These are phyloP conservation scores for Trifolium dubium DNA, from an alignment of 306 rosid genomes.

Conservation along the genomic window DNA sequence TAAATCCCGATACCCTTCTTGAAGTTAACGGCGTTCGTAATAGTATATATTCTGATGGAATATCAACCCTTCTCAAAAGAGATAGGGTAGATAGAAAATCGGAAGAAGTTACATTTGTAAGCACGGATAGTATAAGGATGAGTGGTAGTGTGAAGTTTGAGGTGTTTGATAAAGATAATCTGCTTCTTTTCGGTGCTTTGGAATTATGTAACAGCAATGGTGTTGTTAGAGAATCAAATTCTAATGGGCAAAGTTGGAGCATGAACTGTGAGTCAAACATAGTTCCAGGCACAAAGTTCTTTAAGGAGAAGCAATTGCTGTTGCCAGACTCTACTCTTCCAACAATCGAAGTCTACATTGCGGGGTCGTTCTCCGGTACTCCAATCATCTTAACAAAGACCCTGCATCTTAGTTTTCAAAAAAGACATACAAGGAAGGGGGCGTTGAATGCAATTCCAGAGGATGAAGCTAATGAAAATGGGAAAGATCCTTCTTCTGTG, in stretches of 20 bases:
- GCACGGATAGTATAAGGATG: constrained; percentile 81
- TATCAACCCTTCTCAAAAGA: constrained; percentile 64
- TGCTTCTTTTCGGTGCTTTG: constrained; percentile 68
- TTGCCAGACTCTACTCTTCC: constrained; percentile 56
- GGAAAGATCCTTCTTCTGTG: constrained; percentile 45
- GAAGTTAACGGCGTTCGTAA: constrained; percentile 80
- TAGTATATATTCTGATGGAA: constrained; percentile 63
- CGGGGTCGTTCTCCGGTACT: constrained; percentile 69
- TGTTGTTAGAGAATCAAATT: constrained; percentile 44
- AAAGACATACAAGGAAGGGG: constrained; percentile 57
- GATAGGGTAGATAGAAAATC: constrained; percentile 78
- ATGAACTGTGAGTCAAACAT: constrained; percentile 67
- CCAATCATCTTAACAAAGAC: constrained; percentile 80
- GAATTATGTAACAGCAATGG: constrained; percentile 56
- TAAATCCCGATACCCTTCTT: constrained; percentile 72
- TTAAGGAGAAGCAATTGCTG: constrained; percentile 56
- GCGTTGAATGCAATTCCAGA: constrained; percentile 73
- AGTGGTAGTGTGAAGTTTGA: constrained; percentile 79
- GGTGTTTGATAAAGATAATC: constrained; percentile 68
- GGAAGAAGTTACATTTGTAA: constrained; percentile 81
- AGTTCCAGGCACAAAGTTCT: constrained; percentile 52
- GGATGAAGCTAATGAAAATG: constrained; percentile 59
- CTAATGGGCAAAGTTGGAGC: constrained; percentile 61
- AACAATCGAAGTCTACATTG: constrained; percentile 75
- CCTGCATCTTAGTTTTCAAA: constrained; percentile 56